Evolutionary conservation across 805 yeast species (phyloP), one percentile per base, ranked within the genome.

Genomic region (Barnettozyma californica): DNA sequence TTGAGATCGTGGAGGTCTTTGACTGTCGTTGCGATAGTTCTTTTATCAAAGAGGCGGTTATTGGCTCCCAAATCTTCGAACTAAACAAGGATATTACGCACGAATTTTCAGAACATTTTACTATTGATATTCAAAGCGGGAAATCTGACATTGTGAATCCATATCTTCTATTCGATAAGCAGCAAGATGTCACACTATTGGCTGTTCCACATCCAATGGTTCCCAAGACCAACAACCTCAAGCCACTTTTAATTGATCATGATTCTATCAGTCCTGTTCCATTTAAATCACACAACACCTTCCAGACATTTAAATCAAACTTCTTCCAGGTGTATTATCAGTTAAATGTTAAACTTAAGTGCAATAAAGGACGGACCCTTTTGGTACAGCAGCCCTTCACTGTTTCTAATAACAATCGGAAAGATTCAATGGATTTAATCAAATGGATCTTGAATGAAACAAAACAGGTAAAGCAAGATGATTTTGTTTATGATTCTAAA

Each of bases 361-460:
- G 78, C 40, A 78, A 77, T 50, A 58, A 78, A 20, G 75, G 77
- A 3, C 78, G 77, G 53, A 78, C 77, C 49, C 65, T 80, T 36
- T 76, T 72, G 40, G 60, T 77, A 10, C 60, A 67, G 14, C 70
- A 79, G 20, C 85, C 84, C 1, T 63, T 83, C 5, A 76, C 76
- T 1, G 69, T 83, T 0, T 68, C 82, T 25, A 81, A 83, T 2
- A 80, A 74, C 66, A 74, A 78, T 54, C 61, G 75, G 34, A 54
- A 62, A 2, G 71, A 76, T 54, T 67, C 81, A 38, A 73, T 69
- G 31, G 73, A 78, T 48, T 59, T 81, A 11, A 68, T 81, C 47
- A 71, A 69, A 50, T 73, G 84, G 75, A 78, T 82, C 16, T 53
- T 71, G 49, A 68, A 71, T 43, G 84, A 82, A 59, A 76, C 78